These are phyloP conservation scores for Botrytis hyacinthi DNA, from an alignment of 2,329 filamentous ascomycete genomes.

Conservation along the genomic window DNA sequence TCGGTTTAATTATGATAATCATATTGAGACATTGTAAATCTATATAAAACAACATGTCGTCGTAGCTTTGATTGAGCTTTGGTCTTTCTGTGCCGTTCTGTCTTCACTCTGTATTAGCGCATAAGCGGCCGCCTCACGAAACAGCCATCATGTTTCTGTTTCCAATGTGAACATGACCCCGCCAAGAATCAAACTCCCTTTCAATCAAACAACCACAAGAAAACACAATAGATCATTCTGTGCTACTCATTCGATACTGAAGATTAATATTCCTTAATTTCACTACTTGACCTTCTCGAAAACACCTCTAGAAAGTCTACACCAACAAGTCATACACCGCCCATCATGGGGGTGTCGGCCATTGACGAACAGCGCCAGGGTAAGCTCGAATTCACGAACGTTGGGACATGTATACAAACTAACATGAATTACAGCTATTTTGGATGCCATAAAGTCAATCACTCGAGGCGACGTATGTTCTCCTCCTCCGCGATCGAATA, in stretches of 20 bases:
- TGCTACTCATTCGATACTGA: background rate
- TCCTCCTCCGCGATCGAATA: constrained; percentile 2
- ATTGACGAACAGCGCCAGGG: constrained; percentile 80
- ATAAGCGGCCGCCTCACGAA: constrained; percentile 15
- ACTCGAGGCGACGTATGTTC: constrained; percentile 74
- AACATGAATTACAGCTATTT: constrained; percentile 54
- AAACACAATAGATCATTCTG: background rate
- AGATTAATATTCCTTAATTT: background rate
- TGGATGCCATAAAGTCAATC: constrained; percentile 72
- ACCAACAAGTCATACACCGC: constrained; percentile 19
- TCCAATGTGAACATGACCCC: constrained; percentile 16
- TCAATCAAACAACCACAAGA: constrained; percentile 9
- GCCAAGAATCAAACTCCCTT: constrained; percentile 16
- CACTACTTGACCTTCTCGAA: background rate
- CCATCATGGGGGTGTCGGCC: constrained; percentile 62
- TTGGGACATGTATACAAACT: constrained; percentile 15
- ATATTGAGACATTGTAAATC: constrained; percentile 7
- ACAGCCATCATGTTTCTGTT: constrained; percentile 15
- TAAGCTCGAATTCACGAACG: constrained; percentile 43
- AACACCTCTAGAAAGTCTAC: background rate
- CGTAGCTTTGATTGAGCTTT: background rate
- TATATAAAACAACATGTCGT: constrained; percentile 13
- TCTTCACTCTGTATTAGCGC: constrained; percentile 6
- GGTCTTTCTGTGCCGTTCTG: background rate
- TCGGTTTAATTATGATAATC: background rate